Evolutionary conservation across 768 basidiomycete species (phyloP), one percentile per base, ranked within the genome.

Genomic region (Boletus sp.): DNA sequence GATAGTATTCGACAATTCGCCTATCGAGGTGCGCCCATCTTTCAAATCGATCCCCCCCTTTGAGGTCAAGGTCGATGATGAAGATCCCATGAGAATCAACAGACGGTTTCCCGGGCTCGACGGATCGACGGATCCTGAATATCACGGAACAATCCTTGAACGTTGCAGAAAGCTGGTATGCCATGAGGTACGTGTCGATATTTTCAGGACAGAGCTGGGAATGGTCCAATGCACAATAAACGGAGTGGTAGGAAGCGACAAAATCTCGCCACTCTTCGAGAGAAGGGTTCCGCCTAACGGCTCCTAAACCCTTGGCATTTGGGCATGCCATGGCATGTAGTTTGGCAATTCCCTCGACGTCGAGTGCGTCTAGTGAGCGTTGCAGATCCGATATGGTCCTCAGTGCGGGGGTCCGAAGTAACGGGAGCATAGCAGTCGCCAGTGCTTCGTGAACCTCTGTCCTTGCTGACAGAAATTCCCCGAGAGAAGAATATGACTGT

Each of bases 101-200:
- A 57, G 57, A 81, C 71, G 47, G 76, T 65, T 24, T 17, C 12
- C 46, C 52, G 47, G 45, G 42, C 14, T 39, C 32, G 30, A 56
- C 54, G 10, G 62, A 47, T 14, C 47, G 61, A 56, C 42, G 48
- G 47, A 64, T 58, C 20, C 77, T 75, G 37, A 87, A 58, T 52
- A 89, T 83, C 52, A 89, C 56, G 1, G 95, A 97, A 74, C 96
- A 99, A 71, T 99, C 96, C 71, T 99, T 99, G 80, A 99, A 94
- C 7, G 91, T 90, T 28, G 92, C 92, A 5, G 93, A 93, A 50
- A 98, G 85, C 20, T 94, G 75, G 70, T 92, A 92, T 8, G 90
- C 87, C 47, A 90, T 73, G 41, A 86, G 67, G 61, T 88, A 83
- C 62, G 89, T 82, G 40, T 83, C 80, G 48, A 90, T 71, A 57